Evolutionary conservation across 192 early-diverging fungal genomes (phyloP), one percentile per base, ranked within the genome.

Genomic region (Chytriomyces sp.): DNA sequence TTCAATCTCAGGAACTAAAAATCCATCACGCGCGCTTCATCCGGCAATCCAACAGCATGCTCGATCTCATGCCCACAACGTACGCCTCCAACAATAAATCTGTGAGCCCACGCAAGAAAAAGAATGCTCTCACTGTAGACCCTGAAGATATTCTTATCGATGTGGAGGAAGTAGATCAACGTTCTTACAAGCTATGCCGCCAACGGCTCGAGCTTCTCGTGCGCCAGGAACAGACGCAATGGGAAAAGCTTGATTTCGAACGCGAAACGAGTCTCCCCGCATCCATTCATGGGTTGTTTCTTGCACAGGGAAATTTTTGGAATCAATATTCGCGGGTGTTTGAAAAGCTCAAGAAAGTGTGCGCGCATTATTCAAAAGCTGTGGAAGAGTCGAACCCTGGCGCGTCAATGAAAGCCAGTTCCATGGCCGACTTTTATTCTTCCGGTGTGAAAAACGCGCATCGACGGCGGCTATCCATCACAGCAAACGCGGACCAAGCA

Each of bases 141-240:
- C 67, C 65, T 8, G 64, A 68, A 44, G 59, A 69, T 24, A 77
- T 73, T 11, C n/a, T 73, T 23, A 73, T 61, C 45, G 72, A 61
- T 11, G 18, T 45, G 2, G 61, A 63, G 11, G 45, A 35, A 73
- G 11, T 73, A 6, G 72, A 73, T 45, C 45, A 63, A 20, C 60
- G 45, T 1, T n/a, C 72, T n/a, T 35, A 46, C 18, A 73, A 61
- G 7, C 53, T 23, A 24, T 57, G 60, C 10, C 72, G 61, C 24
- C n/a, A 35, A 13, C 43, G 44, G 20, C 60, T 73, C 18, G 72
- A 73, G 35, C n/a, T 11, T 24, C 20, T 63, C 24, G 16, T 73
- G 8, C n/a, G 45, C 9, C 35, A 8, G 45, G 72, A 73, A 45
- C 72, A 73, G 9, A 8, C n/a, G 8, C 61, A 73, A 63, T 63